Percentiles rank a stretch among this genome's conserved stretches.
Evolutionary conservation across 345 rosid genomes (phyloP).

Genomic region (Bruguiera parviflora): DNA sequence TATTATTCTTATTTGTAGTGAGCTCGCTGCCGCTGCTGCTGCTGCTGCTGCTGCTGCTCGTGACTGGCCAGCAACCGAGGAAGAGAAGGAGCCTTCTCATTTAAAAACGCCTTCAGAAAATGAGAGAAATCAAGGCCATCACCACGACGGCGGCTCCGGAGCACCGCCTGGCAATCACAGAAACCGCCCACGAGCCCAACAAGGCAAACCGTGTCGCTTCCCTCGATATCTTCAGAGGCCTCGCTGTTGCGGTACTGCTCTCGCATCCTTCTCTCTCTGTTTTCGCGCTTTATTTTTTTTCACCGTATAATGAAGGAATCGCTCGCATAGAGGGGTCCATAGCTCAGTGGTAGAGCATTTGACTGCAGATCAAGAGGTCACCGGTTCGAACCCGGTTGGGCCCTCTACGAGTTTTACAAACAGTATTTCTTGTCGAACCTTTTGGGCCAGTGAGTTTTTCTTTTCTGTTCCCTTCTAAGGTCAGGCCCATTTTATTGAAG

Average conservation of each 20-base stretch:
- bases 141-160: conserved; percentile 12
- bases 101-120: conserved; percentile 1
- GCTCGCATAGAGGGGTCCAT: conserved; percentile 10
- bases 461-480: background rate
- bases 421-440: background rate
- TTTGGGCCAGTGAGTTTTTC: background rate
- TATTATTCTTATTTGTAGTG: too few relatives aligned
- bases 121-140: conserved; percentile 54
- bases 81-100: background rate
- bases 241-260: conserved; percentile 62
- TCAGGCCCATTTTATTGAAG: background rate
- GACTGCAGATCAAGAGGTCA: conserved; percentile 40
- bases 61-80: too few relatives aligned
- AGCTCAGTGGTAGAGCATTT: conserved; percentile 42
- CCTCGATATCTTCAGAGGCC: conserved; percentile 87
- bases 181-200: conserved; percentile 23
- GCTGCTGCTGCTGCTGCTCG: too few relatives aligned
- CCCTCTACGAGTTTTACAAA: background rate
- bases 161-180: conserved; percentile 34
- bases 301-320: rapidly evolving
- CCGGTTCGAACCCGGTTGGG: conserved; percentile 41
- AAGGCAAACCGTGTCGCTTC: conserved; percentile 54
- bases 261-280: background rate
- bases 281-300: background rate
- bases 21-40: too few relatives aligned